phyloP scores from a whole-genome alignment of 768 basidiomycete genomes.

The Gymnopilus dilepis region DNA sequence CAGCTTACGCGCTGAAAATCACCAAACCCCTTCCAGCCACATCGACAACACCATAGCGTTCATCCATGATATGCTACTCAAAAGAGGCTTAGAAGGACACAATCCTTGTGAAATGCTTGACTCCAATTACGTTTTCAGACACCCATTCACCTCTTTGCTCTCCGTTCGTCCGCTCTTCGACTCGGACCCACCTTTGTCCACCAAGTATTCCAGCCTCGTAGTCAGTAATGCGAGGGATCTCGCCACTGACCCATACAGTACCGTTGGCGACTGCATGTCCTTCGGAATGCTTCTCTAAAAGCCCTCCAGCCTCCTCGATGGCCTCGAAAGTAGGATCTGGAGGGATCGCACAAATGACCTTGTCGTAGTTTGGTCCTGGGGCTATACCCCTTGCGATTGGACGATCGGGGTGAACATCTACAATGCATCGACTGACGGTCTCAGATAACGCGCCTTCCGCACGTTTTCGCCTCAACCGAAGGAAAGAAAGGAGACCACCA shows the following conservation, averaged over 20 bases:
- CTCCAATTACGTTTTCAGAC: conserved; percentile 54
- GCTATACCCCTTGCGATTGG: conserved; percentile 79
- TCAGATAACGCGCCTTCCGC: conserved; percentile 7
- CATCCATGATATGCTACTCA: conserved; percentile 77
- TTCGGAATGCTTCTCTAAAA: conserved; percentile 57
- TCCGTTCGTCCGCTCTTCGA: conserved; percentile 31
- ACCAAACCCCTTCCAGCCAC: conserved; percentile 83
- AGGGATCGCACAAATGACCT: conserved; percentile 63
- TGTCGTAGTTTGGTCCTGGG: conserved; percentile 61
- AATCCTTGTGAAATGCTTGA: neutral
- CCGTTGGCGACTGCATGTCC: conserved; percentile 70
- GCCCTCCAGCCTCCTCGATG: conserved; percentile 60
- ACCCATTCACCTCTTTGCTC: conserved; percentile 48
- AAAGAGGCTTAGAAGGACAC: neutral
- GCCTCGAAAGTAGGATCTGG: conserved; percentile 74
- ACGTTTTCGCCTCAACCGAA: conserved; percentile 44
- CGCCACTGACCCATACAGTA: conserved; percentile 79
- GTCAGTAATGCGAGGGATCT: conserved; percentile 71
- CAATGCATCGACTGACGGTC: conserved; percentile 41
- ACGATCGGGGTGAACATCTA: conserved; percentile 81
- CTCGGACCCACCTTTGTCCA: conserved; percentile 63
- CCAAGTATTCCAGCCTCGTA: conserved; percentile 76
- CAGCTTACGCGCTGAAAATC: conserved; percentile 80
- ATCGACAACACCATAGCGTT: conserved; percentile 78
- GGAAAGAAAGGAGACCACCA: conserved; percentile 72